Percentiles rank a stretch among this genome's conserved stretches.
phyloP scores from a whole-genome alignment of 2,329 filamentous ascomycete genomes.

The Penicillium sp. region DNA sequence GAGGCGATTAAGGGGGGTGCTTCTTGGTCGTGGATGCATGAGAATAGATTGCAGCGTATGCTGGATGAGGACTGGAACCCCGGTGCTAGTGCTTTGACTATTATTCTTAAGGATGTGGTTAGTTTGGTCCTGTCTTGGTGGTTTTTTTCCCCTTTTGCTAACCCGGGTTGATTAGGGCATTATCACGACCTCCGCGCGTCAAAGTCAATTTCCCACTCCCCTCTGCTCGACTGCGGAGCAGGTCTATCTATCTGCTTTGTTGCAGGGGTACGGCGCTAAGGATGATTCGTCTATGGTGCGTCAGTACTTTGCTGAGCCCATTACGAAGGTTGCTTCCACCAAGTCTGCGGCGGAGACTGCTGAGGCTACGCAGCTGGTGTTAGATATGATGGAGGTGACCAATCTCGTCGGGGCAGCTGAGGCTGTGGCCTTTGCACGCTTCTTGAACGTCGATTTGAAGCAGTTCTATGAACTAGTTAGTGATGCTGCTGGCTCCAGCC shows the following conservation, averaged over 20 bases:
- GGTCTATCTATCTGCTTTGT: conserved; percentile 58
- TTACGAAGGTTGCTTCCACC: conserved; percentile 38
- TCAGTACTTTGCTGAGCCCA: conserved; percentile 47
- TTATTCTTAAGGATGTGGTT: conserved; percentile 58
- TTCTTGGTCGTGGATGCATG: conserved; percentile 60
- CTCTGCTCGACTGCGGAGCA: conserved; percentile 63
- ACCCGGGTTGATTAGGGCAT: conserved; percentile 54
- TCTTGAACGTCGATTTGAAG: conserved; percentile 45
- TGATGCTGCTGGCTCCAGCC: conserved; percentile 48
- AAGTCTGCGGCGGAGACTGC: conserved; percentile 32
- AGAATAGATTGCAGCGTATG: conserved; percentile 57
- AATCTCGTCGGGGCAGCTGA: conserved; percentile 51
- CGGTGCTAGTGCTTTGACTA: conserved; percentile 56
- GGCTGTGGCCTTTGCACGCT: conserved; percentile 47
- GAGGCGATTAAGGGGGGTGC: conserved; percentile 47
- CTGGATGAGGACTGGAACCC: conserved; percentile 52
- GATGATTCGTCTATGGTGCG: conserved; percentile 57
- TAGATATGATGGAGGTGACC: conserved; percentile 45
- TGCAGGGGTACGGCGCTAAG: conserved; percentile 54
- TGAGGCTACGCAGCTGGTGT: conserved; percentile 41
- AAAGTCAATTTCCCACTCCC: conserved; percentile 56
- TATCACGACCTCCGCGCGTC: conserved; percentile 62
- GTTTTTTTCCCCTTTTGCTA: too few relatives aligned
- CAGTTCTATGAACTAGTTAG: conserved; percentile 48
- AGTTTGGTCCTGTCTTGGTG: too few relatives aligned